Conservation (phyloP, 805 yeast species). For the Metschnikowia gelsemii region DNA sequence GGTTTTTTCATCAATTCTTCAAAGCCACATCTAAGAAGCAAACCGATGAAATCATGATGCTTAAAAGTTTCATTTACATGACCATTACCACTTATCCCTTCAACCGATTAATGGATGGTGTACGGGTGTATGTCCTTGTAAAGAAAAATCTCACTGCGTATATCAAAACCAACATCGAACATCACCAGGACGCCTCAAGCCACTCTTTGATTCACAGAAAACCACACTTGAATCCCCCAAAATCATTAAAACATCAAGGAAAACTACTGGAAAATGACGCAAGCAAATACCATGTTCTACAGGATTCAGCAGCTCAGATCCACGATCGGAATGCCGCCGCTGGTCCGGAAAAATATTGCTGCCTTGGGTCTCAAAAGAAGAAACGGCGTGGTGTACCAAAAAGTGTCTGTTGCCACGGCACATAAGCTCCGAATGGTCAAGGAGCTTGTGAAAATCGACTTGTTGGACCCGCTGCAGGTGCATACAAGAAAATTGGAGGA, state of each 20-base stretch:
- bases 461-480: conserved; percentile 45
- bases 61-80: no score
- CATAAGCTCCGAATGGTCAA: conserved; percentile 81
- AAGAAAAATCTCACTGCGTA: no score
- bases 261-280: conserved; percentile 1
- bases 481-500: conserved; percentile 11
- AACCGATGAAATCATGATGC: no score
- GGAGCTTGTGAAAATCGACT: conserved; percentile 80
- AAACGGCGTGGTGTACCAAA: conserved; percentile 70
- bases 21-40: no score
- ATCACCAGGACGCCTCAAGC: no score
- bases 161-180: no score
- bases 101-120: no score
- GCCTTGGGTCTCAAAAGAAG: conserved; percentile 75
- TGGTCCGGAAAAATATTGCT: conserved; percentile 59
- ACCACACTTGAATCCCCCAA: no score
- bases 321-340: conserved; percentile 78
- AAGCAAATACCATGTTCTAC: conserved; percentile 25
- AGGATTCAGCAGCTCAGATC: conserved; percentile 79
- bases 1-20: no score
- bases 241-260: background rate
- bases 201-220: no score
- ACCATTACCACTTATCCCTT: no score
- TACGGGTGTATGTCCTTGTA: no score
- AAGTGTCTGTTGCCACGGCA: conserved; percentile 75